A percentile compares a stretch with the other conserved stretches of the same genome.
phyloP scores from a whole-genome alignment of 805 yeast genomes.

The Cyberlindnera samutprakarnensis region DNA sequence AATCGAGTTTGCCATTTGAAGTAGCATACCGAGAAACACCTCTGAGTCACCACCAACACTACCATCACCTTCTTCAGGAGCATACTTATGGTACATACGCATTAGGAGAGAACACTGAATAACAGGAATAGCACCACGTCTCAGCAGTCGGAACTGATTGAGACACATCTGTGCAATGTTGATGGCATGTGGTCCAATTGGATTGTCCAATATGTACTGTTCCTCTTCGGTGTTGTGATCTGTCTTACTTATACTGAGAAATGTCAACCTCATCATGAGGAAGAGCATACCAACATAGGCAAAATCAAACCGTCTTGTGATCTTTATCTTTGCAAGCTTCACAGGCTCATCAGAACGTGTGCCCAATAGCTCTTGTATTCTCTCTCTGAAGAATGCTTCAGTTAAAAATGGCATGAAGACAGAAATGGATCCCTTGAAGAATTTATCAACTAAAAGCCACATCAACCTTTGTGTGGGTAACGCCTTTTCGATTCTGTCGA shows the following conservation, averaged over 20 bases:
- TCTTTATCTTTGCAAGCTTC: constrained; percentile 5
- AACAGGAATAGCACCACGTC: constrained; percentile 41
- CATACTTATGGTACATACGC: constrained; percentile 39
- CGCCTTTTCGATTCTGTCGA: constrained; percentile 14
- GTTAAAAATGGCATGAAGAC: constrained; percentile 23
- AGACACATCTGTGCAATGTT: constrained; percentile 48
- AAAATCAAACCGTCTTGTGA: constrained; percentile 20
- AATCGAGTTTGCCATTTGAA: constrained; percentile 49
- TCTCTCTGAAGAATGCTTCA: constrained; percentile 12
- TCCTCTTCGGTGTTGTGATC: constrained; percentile 15
- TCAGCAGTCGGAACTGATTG: constrained; percentile 43
- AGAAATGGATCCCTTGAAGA: constrained; percentile 12
- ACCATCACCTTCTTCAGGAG: constrained; percentile 55
- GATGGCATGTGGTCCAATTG: constrained; percentile 37
- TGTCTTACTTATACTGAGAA: constrained; percentile 13
- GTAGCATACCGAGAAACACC: constrained; percentile 39
- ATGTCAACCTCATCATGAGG: constrained; percentile 18
- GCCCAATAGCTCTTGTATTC: constrained; percentile 9
- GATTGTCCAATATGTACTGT: constrained; percentile 35
- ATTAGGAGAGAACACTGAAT: constrained; percentile 48
- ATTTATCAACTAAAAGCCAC: constrained; percentile 18
- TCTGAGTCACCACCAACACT: constrained; percentile 44
- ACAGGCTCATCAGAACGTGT: constrained; percentile 5
- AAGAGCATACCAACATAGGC: constrained; percentile 18
- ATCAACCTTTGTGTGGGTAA: constrained; percentile 17